Evolutionary conservation across 192 early-diverging fungal genomes (phyloP).

Genomic region (Thamnidium elegans): DNA sequence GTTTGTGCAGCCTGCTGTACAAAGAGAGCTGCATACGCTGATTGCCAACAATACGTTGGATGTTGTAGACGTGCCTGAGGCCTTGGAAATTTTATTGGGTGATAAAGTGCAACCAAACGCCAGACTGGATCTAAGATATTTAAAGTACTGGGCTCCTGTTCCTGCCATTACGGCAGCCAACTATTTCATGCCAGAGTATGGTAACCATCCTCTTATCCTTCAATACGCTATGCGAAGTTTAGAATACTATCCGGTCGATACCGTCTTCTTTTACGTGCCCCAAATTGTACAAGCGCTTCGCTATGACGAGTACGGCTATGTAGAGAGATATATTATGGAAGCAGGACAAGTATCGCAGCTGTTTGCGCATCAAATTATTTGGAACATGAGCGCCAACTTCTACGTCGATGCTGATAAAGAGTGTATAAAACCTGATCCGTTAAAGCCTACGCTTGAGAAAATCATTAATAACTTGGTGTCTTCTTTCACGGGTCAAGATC

Average conservation of each 20-base stretch:
- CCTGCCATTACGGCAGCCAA: slow-evolving; percentile 86
- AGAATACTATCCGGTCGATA: slow-evolving; percentile 87
- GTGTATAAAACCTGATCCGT: slow-evolving; percentile 62
- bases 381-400: slow-evolving; percentile 99
- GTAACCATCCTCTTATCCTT: slow-evolving; percentile 79
- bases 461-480: slow-evolving; percentile 80
- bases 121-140: slow-evolving; percentile 46
- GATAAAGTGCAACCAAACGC: slow-evolving; percentile 43
- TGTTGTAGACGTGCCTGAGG: slow-evolving; percentile 69
- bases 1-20: slow-evolving; percentile 68
- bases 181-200: slow-evolving; percentile 69
- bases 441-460: slow-evolving; percentile 85
- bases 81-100: slow-evolving; percentile 68
- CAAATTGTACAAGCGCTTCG: slow-evolving; percentile 97
- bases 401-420: slow-evolving; percentile 63
- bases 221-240: slow-evolving; percentile 93
- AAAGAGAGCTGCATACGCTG: slow-evolving; percentile 60
- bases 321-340: slow-evolving; percentile 92
- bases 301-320: slow-evolving; percentile 83
- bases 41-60: slow-evolving; percentile 60
- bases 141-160: slow-evolving; percentile 88
- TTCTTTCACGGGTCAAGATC: slow-evolving; percentile 79
- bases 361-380: slow-evolving; percentile 99
- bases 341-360: slow-evolving; percentile 91
- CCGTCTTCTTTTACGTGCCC: slow-evolving; percentile 98